These are phyloP conservation scores for Paxillus rubicundulus DNA, from an alignment of 768 basidiomycete genomes.

Conservation along the genomic window DNA sequence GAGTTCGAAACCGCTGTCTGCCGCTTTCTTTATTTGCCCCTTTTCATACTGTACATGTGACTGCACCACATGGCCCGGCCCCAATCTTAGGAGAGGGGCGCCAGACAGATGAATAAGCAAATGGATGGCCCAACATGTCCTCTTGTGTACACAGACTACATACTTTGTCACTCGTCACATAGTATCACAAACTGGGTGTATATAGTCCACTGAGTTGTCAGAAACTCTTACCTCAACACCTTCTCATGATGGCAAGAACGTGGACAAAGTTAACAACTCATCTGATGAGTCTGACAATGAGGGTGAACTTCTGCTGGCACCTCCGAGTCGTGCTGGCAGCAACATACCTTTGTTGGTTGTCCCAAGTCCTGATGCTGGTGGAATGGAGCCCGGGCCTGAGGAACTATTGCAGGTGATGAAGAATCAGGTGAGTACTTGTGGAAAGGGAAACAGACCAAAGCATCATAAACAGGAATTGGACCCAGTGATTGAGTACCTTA, in stretches of 20 bases:
- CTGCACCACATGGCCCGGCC: too few species aligned
- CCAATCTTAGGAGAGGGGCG: too few species aligned
- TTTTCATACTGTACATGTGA: too few species aligned
- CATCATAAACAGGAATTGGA: constrained; percentile 7
- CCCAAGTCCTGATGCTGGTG: constrained; percentile 1
- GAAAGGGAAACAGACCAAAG: constrained; percentile 2
- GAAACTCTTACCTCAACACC: not conserved
- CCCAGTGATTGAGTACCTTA: constrained; percentile 24
- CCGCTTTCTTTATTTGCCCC: too few species aligned
- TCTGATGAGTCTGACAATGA: constrained; percentile 5
- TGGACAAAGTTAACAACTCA: constrained; percentile 6
- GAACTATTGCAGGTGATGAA: not conserved
- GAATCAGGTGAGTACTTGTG: not conserved
- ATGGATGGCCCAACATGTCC: too few species aligned
- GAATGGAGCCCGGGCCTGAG: not conserved
- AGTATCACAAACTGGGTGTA: too few species aligned
- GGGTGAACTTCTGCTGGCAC: not conserved
- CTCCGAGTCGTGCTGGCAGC: not conserved
- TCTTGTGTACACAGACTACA: too few species aligned
- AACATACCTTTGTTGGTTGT: constrained; percentile 11
- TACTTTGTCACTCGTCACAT: too few species aligned
- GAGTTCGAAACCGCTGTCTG: too few species aligned
- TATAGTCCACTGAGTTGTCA: not conserved
- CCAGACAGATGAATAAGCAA: too few species aligned
- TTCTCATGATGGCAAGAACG: constrained; percentile 20